These are phyloP conservation scores for Dendrobium huoshanense DNA, from an alignment of 106 monocot species.

Conservation along the genomic window DNA sequence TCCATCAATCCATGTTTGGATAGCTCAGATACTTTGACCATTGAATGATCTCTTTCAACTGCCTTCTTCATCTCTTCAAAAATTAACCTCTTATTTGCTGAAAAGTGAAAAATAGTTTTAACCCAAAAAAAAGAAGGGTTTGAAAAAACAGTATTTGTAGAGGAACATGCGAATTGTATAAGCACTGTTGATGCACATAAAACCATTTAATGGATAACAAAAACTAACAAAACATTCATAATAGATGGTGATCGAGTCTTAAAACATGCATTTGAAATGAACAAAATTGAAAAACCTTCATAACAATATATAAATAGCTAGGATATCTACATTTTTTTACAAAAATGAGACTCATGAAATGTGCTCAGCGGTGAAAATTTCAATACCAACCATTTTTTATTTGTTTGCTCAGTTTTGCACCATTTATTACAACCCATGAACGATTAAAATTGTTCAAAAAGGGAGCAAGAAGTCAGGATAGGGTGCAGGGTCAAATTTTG, in stretches of 20 bases:
- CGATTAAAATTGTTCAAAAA: too few species aligned
- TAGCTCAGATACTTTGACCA: slow-evolving; percentile 80
- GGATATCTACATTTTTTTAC: too few species aligned
- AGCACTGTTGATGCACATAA: neutral
- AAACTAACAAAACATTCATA: neutral
- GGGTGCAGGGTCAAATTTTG: too few species aligned
- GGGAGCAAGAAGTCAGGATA: too few species aligned
- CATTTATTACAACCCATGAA: too few species aligned
- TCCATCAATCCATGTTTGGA: slow-evolving; percentile 95
- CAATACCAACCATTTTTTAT: too few species aligned
- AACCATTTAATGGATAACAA: neutral
- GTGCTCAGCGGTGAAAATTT: too few species aligned
- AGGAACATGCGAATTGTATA: neutral
- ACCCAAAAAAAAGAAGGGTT: neutral
- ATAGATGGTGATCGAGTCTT: neutral
- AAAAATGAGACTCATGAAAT: too few species aligned
- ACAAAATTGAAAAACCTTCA: too few species aligned
- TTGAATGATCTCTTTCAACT: slow-evolving; percentile 76
- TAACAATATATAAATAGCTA: too few species aligned
- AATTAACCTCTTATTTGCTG: slow-evolving; percentile 81
- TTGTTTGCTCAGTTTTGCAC: too few species aligned
- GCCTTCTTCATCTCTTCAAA: slow-evolving; percentile 91
- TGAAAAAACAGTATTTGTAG: neutral
- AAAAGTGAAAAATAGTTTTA: slow-evolving; percentile 3
- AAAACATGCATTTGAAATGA: too few species aligned